Evolutionary conservation across 306 rosid genomes (phyloP).

Genomic region (Mimosa bimucronata): DNA sequence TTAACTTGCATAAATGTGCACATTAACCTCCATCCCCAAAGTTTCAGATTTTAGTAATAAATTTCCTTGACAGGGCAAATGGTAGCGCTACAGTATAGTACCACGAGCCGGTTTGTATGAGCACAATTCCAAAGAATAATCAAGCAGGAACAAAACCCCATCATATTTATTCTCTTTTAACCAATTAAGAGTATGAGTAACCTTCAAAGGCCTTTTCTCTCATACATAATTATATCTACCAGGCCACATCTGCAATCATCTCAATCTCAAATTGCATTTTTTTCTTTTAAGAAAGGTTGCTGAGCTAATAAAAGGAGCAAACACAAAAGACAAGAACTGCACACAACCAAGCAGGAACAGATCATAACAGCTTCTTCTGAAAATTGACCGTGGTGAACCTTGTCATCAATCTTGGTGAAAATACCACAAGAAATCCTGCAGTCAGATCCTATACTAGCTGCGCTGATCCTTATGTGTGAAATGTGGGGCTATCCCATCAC

Average conservation of each 20-base stretch:
- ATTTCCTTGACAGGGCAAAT: not conserved
- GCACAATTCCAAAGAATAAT: slow-evolving; percentile 6
- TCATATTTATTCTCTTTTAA: not conserved
- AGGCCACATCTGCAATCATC: slow-evolving; percentile 6
- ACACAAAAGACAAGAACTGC: not conserved
- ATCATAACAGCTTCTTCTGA: not conserved
- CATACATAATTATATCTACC: not conserved
- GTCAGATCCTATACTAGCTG: slow-evolving; percentile 29
- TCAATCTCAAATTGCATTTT: not conserved
- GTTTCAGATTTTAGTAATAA: not conserved
- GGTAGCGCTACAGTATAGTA: not conserved
- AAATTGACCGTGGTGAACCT: not conserved
- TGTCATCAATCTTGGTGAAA: not conserved
- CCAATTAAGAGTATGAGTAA: not conserved
- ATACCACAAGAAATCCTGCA: slow-evolving; percentile 16
- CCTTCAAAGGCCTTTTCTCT: not conserved
- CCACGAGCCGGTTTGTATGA: not conserved
- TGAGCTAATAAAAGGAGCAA: not conserved
- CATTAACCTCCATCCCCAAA: not conserved
- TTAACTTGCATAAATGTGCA: not conserved
- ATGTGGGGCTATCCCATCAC: not conserved
- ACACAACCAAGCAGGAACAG: not conserved
- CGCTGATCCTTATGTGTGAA: not conserved
- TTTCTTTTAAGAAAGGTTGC: not conserved
- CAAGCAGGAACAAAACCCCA: not conserved